Evolutionary conservation across 1,139 yeast species (phyloP).

Genomic region (Casaregolazyma suthepensis): DNA sequence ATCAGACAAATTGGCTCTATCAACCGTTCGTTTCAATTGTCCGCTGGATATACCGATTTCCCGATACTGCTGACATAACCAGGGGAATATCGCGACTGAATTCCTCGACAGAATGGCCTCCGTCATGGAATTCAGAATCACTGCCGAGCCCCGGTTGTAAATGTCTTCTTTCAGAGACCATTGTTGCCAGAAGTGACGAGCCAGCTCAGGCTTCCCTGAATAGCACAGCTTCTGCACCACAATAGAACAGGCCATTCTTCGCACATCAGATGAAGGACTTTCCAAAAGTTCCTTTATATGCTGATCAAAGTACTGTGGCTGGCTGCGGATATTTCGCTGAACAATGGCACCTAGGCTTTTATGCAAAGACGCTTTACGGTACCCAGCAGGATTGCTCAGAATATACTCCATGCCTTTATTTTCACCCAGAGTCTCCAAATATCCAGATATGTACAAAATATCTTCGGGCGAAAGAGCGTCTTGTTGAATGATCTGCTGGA

Average conservation of each 20-base stretch:
- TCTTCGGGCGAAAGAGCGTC: slow-evolving; percentile 7
- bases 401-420: slow-evolving; percentile 6
- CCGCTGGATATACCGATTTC: slow-evolving; percentile 3
- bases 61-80: slow-evolving; percentile 11
- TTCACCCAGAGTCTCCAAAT: background rate
- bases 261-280: background rate
- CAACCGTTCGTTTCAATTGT: background rate
- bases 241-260: slow-evolving; percentile 6
- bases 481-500: slow-evolving; percentile 28
- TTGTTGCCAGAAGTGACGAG: slow-evolving; percentile 8
- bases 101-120: slow-evolving; percentile 6
- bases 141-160: background rate
- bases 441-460: slow-evolving; percentile 4
- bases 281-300: slow-evolving; percentile 3
- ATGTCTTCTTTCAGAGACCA: background rate
- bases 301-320: slow-evolving; percentile 1
- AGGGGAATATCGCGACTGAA: background rate
- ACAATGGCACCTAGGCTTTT: slow-evolving; percentile 3
- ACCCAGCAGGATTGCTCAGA: background rate
- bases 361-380: background rate
- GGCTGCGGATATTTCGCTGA: background rate
- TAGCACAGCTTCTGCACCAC: slow-evolving; percentile 7
- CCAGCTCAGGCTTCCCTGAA: background rate
- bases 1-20: background rate
- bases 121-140: slow-evolving; percentile 9